Evolutionary conservation across 2,329 filamentous ascomycete species (phyloP), one percentile per base, ranked within the genome.

Genomic region (Colletotrichum plurivorum): DNA sequence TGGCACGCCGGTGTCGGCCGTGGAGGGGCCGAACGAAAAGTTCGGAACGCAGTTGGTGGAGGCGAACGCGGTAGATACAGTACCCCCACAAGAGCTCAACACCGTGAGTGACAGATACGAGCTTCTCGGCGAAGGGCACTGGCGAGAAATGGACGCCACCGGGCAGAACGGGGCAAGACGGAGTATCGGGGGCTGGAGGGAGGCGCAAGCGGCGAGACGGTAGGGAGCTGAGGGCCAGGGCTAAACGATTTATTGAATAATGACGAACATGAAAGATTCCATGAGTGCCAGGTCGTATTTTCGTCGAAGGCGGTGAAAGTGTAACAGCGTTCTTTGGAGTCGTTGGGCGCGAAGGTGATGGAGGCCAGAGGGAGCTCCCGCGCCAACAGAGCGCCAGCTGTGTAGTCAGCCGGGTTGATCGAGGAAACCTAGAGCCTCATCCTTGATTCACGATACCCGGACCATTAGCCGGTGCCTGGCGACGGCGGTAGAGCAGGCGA

Each of bases 81-180:
- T 56, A 1, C 31, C 71, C 31, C 74, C 76, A 25, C 74, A 73
- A 18, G 78, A 79, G 67, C 56, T 79, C 63, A 67, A 71, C 4
- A 69, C 55, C 5, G 72, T 73, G n/a, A 54, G 62, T 6, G 74
- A 73, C 45, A 75, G 75, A 1, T 74, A 78, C 51, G 80, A 83
- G 71, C 73, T 82, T 67, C 74, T 79, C 70, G 79, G 77, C 1
- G 78, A 80, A 62, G 77, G 76, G 1, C 76, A 79, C n/a, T 76
- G 39, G 36, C 48, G 54, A 49, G 67, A 70, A 57, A 67, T 68
- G 63, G 63, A 70, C 15, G 63, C 57, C 15, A 67, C 57, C 20
- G 62, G 67, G 22, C 67, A 69, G 25, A 69, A 69, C 36, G 22
- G 22, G 5, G 62, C 67, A 13, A 69, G 67, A 22, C 66, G 62